phyloP scores from a whole-genome alignment of 495 filamentous ascomycete genomes.

The Aspergillus sclerotioniger region DNA sequence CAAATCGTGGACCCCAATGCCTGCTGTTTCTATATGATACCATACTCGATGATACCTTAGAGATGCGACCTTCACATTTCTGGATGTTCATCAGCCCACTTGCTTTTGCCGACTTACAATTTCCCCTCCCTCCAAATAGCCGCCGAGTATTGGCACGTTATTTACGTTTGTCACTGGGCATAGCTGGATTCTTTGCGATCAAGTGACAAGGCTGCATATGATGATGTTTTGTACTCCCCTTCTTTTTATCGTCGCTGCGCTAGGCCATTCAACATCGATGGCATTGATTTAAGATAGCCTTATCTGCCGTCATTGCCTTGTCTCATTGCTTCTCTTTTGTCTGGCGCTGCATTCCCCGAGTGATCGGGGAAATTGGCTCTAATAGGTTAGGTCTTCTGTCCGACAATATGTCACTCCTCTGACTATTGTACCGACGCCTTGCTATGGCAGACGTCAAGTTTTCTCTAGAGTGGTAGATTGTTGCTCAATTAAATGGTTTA shows the following conservation, averaged over 20 bases:
- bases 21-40: not conserved
- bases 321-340: not conserved
- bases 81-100: not conserved
- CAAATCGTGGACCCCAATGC: not conserved
- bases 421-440: not conserved
- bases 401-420: not conserved
- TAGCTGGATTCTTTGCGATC: not conserved
- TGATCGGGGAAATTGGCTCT: not conserved
- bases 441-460: not conserved
- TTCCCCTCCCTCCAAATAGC: not conserved
- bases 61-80: not conserved
- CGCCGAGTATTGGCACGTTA: not conserved
- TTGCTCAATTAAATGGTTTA: not conserved
- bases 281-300: not conserved
- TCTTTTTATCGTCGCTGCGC: not conserved
- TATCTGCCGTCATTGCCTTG: not conserved
- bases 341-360: not conserved
- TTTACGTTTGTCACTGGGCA: not conserved
- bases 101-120: not conserved
- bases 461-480: not conserved
- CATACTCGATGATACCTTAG: not conserved
- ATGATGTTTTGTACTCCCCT: not conserved
- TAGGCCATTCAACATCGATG: not conserved
- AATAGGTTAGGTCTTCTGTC: not conserved
- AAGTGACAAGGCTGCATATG: not conserved